Percentiles rank a stretch among this genome's conserved stretches.
These are phyloP conservation scores for Fusarium temperatum DNA, from an alignment of 2,329 filamentous ascomycete species.

Conservation along the genomic window DNA sequence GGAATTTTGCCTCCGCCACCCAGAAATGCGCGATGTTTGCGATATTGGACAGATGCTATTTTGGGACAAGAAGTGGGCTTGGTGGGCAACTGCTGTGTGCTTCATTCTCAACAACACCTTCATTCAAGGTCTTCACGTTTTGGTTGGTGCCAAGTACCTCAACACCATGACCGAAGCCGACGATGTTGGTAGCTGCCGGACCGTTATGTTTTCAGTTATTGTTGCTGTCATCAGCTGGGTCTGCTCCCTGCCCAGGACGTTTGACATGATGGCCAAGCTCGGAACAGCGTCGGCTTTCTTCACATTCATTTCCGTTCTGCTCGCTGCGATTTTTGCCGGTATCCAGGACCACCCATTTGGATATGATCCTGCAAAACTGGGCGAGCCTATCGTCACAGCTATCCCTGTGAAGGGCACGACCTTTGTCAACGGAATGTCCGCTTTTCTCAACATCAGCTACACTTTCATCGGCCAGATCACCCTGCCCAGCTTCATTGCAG, in stretches of 20 bases:
- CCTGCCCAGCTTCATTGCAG: slow-evolving; percentile 91
- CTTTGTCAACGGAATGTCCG: slow-evolving; percentile 84
- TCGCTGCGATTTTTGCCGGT: slow-evolving; percentile 84
- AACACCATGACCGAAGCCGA: slow-evolving; percentile 84
- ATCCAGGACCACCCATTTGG: slow-evolving; percentile 78
- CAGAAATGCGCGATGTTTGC: slow-evolving; percentile 90
- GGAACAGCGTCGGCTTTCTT: slow-evolving; percentile 84
- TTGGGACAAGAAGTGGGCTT: slow-evolving; percentile 80
- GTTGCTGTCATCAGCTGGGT: slow-evolving; percentile 79
- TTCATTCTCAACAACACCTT: slow-evolving; percentile 95
- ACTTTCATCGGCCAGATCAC: slow-evolving; percentile 97
- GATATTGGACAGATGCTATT: slow-evolving; percentile 97
- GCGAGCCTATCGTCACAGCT: slow-evolving; percentile 73
- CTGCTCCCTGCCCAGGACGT: slow-evolving; percentile 86
- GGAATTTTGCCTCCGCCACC: slow-evolving; percentile 91
- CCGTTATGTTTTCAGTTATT: slow-evolving; percentile 80
- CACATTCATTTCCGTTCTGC: slow-evolving; percentile 87
- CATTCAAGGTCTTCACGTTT: slow-evolving; percentile 83
- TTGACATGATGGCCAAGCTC: slow-evolving; percentile 79
- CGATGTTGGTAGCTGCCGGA: slow-evolving; percentile 72
- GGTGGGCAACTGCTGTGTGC: slow-evolving; percentile 79
- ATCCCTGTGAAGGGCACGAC: slow-evolving; percentile 76
- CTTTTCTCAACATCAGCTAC: slow-evolving; percentile 95
- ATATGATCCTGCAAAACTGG: slow-evolving; percentile 63
- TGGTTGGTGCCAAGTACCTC: slow-evolving; percentile 85